Conservation (phyloP, 257 asterid genomes). For the Parsonsia alboflavescens region DNA sequence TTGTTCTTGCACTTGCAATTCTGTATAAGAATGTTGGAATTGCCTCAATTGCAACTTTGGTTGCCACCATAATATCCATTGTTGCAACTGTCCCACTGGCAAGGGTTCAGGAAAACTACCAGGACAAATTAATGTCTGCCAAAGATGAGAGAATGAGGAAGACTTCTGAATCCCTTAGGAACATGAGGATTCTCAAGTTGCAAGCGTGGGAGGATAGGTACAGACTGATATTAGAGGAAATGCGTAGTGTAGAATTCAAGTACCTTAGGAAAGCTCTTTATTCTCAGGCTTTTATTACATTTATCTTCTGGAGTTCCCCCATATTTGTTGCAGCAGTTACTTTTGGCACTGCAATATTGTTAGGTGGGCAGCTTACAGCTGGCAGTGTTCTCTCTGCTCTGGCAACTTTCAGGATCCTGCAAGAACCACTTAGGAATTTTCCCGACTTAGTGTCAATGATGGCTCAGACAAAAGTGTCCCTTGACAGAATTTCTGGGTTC, state of each 20-base stretch:
- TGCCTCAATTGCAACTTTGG: slow-evolving; percentile 58
- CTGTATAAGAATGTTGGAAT: slow-evolving; percentile 69
- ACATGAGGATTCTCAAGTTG: slow-evolving; percentile 67
- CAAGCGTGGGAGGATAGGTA: slow-evolving; percentile 86
- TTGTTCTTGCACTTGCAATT: slow-evolving; percentile 63
- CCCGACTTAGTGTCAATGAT: slow-evolving; percentile 80
- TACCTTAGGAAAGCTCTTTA: slow-evolving; percentile 64
- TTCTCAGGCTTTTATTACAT: slow-evolving; percentile 66
- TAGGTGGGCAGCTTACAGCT: slow-evolving; percentile 72
- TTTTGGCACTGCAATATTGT: slow-evolving; percentile 58
- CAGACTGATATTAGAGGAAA: slow-evolving; percentile 53
- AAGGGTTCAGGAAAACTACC: slow-evolving; percentile 57
- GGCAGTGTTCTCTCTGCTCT: slow-evolving; percentile 74
- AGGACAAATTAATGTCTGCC: slow-evolving; percentile 70
- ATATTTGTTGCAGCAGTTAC: slow-evolving; percentile 68
- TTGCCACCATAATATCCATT: slow-evolving; percentile 65
- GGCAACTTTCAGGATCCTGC: slow-evolving; percentile 71
- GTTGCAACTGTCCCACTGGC: slow-evolving; percentile 66
- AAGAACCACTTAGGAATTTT: slow-evolving; percentile 69
- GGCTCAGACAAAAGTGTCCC: slow-evolving; percentile 82
- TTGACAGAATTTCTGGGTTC: slow-evolving; percentile 62
- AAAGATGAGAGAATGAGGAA: slow-evolving; percentile 78
- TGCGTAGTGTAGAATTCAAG: slow-evolving; percentile 68
- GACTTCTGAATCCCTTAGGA: slow-evolving; percentile 67
- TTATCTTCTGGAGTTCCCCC: slow-evolving; percentile 78